Evolutionary conservation across 2,329 filamentous ascomycete genomes (phyloP).

Genomic region (Colletotrichum lindemuthianum): DNA sequence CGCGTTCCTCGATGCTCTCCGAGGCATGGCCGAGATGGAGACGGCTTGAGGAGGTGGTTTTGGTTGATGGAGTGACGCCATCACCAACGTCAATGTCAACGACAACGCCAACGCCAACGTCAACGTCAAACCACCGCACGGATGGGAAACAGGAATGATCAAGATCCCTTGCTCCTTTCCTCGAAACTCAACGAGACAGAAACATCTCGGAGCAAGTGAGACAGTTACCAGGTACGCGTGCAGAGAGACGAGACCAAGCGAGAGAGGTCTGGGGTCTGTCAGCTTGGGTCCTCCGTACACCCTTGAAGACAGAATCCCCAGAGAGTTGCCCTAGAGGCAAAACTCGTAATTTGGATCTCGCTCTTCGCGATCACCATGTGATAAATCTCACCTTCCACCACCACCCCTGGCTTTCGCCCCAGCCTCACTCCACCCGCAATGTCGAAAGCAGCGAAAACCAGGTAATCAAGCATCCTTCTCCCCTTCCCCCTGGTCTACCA

Average conservation of each 20-base stretch:
- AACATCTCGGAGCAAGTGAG: no score
- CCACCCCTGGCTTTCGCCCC: not conserved
- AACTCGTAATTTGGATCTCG: constrained; percentile 23
- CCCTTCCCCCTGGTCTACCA: not conserved
- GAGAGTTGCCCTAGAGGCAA: constrained; percentile 5
- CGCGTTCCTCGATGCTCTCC: not conserved
- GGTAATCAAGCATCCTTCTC: not conserved
- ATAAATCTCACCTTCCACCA: constrained; percentile 25
- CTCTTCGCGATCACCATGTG: constrained; percentile 26
- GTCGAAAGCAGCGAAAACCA: not conserved
- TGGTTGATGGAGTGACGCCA: no score
- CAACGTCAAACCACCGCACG: no score
- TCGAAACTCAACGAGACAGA: no score
- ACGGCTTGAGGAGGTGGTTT: no score
- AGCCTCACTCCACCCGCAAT: not conserved
- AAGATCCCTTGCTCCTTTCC: no score
- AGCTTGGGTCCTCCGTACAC: not conserved
- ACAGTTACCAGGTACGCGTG: no score
- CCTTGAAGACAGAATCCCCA: constrained; percentile 6
- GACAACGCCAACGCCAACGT: no score
- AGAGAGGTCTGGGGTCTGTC: not conserved
- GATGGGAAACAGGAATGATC: no score
- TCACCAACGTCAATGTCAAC: no score
- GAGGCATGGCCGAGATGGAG: no score
- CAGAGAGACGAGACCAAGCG: no score